Evolutionary conservation across 805 yeast species (phyloP).

Genomic region (Starmerella sp.): DNA sequence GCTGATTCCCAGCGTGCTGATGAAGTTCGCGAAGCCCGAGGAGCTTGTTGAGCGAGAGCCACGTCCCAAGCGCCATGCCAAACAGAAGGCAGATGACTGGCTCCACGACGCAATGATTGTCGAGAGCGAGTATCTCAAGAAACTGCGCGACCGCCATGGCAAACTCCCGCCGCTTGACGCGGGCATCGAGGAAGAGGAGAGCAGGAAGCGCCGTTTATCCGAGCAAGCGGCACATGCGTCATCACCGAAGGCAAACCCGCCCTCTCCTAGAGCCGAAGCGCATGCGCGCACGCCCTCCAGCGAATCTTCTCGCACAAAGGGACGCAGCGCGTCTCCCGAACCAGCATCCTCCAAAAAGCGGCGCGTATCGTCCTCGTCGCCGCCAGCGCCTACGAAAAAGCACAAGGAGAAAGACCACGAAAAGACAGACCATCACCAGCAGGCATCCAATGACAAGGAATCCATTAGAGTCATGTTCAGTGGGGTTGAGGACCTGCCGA

Average conservation of each 20-base stretch:
- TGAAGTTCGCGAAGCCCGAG: slow-evolving; percentile 29
- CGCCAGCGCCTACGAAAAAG: not conserved
- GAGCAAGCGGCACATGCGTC: too few species aligned
- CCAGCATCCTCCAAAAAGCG: not conserved
- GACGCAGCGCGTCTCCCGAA: not conserved
- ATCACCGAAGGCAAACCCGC: not conserved
- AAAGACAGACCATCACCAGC: not conserved
- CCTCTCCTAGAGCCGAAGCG: not conserved
- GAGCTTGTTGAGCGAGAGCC: slow-evolving; percentile 11
- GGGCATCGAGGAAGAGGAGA: slow-evolving; percentile 2
- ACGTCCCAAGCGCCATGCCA: slow-evolving; percentile 37
- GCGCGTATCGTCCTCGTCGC: not conserved
- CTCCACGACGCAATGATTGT: slow-evolving; percentile 48
- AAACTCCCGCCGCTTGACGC: slow-evolving; percentile 2
- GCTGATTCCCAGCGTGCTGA: slow-evolving; percentile 35
- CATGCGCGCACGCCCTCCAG: not conserved
- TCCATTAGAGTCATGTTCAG: slow-evolving; percentile 22
- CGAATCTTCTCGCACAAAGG: not conserved
- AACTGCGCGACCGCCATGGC: slow-evolving; percentile 24
- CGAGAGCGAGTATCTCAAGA: slow-evolving; percentile 51
- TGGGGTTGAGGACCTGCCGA: slow-evolving; percentile 23
- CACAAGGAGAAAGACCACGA: not conserved
- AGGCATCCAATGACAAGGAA: not conserved
- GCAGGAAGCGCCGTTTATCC: not conserved
- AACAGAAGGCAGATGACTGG: slow-evolving; percentile 51